A percentile compares a stretch with the other conserved stretches of the same genome.
Conservation (phyloP, 257 asterid genomes). For the Cinchona pubescens region DNA sequence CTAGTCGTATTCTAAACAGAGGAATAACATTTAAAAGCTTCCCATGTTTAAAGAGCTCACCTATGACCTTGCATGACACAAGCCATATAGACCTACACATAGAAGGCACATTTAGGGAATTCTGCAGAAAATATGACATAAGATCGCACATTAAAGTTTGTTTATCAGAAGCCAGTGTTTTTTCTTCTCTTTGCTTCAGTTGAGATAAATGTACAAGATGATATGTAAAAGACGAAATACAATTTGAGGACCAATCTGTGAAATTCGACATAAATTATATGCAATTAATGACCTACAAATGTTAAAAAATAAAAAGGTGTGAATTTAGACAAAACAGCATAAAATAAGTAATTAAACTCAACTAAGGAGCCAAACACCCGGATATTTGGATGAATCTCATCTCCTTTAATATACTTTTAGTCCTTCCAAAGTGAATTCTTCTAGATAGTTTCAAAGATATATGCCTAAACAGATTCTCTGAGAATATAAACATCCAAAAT, state of each 20-base stretch:
- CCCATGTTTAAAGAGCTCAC: conserved; percentile 36
- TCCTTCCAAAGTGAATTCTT: background rate
- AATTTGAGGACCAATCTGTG: no score
- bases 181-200: no score
- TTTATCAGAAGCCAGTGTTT: background rate
- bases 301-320: no score
- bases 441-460: background rate
- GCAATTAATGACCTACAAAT: background rate
- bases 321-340: background rate
- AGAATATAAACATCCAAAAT: no score
- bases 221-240: background rate
- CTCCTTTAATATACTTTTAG: background rate
- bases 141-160: background rate
- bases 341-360: background rate
- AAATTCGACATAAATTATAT: no score
- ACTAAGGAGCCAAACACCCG: background rate
- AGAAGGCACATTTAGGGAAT: conserved; percentile 21
- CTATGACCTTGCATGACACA: conserved; percentile 81
- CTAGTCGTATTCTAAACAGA: background rate
- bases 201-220: background rate
- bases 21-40: no score
- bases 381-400: no score
- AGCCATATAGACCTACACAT: conserved; percentile 86
- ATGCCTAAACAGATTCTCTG: background rate
- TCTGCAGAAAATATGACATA: background rate